Conservation (phyloP, 495 filamentous ascomycete species). For the Penicillium bovifimosum region DNA sequence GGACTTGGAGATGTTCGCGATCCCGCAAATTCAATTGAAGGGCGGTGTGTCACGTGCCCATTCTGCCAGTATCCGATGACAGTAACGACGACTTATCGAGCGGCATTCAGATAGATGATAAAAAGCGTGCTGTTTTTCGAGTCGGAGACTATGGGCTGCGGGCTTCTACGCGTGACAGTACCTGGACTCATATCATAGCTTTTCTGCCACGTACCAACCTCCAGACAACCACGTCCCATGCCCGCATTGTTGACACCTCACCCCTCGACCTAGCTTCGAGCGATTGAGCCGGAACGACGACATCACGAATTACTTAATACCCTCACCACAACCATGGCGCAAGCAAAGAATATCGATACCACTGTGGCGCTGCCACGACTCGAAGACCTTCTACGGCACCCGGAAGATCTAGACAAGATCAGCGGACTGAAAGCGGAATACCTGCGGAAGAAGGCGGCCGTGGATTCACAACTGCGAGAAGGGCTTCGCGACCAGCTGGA, state of each 20-base stretch:
- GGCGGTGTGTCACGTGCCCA: conserved; percentile 25
- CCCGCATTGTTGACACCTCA: conserved; percentile 3
- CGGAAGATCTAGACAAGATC: conserved; percentile 93
- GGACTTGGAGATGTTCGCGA: conserved; percentile 1
- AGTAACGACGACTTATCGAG: conserved; percentile 9
- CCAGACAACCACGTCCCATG: not conserved
- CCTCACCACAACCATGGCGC: conserved; percentile 31
- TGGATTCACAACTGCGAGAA: conserved; percentile 82
- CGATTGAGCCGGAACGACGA: conserved; percentile 5
- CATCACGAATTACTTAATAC: not conserved
- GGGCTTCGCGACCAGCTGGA: conserved; percentile 87
- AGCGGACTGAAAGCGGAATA: conserved; percentile 85
- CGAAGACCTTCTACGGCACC: conserved; percentile 55
- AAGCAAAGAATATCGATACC: conserved; percentile 31
- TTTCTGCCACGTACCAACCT: not conserved
- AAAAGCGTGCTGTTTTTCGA: not conserved
- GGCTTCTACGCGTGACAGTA: conserved; percentile 2
- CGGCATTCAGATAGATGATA: not conserved
- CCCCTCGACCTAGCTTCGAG: conserved; percentile 3
- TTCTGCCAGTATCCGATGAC: conserved; percentile 19
- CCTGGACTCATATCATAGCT: not conserved
- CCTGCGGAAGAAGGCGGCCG: conserved; percentile 82
- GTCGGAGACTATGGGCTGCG: not conserved
- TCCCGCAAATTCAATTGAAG: conserved; percentile 15
- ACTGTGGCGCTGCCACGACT: conserved; percentile 43